Conservation (phyloP, 2,329 filamentous ascomycete species). For the Fusarium redolens region DNA sequence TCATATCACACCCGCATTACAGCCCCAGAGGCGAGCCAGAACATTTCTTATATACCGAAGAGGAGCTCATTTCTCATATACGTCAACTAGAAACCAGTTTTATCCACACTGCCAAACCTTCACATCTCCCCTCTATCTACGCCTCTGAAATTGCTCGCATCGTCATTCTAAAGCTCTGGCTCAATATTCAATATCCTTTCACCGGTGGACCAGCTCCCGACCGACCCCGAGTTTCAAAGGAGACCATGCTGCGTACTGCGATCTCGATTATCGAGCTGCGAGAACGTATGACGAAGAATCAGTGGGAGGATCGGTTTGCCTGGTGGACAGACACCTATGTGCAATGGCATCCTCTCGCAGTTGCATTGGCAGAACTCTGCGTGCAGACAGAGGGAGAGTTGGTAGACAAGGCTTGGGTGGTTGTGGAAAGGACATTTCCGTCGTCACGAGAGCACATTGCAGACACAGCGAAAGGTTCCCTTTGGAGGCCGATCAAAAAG, state of each 20-base stretch:
- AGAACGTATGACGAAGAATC: slow-evolving; percentile 48
- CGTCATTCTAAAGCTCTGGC: slow-evolving; percentile 60
- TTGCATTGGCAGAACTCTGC: slow-evolving; percentile 64
- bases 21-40: slow-evolving; percentile 31
- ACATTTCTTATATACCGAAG: slow-evolving; percentile 47
- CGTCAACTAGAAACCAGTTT: slow-evolving; percentile 55
- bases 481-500: slow-evolving; percentile 67
- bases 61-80: slow-evolving; percentile 55
- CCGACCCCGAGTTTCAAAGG: slow-evolving; percentile 51
- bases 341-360: slow-evolving; percentile 66
- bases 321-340: slow-evolving; percentile 65
- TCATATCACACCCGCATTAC: slow-evolving; percentile 51
- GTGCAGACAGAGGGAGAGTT: slow-evolving; percentile 58
- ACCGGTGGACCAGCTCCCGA: slow-evolving; percentile 47
- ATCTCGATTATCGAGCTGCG: slow-evolving; percentile 59
- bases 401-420: slow-evolving; percentile 61
- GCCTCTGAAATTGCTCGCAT: slow-evolving; percentile 56
- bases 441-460: slow-evolving; percentile 59
- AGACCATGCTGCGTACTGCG: slow-evolving; percentile 60
- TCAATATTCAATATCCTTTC: slow-evolving; percentile 59
- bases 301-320: slow-evolving; percentile 52
- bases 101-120: slow-evolving; percentile 50
- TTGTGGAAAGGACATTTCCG: slow-evolving; percentile 59
- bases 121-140: slow-evolving; percentile 50
- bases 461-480: slow-evolving; percentile 60